Percentiles rank a stretch among this genome's conserved stretches.
phyloP scores from a whole-genome alignment of 805 yeast species.

The Monosporozyma aquatica region DNA sequence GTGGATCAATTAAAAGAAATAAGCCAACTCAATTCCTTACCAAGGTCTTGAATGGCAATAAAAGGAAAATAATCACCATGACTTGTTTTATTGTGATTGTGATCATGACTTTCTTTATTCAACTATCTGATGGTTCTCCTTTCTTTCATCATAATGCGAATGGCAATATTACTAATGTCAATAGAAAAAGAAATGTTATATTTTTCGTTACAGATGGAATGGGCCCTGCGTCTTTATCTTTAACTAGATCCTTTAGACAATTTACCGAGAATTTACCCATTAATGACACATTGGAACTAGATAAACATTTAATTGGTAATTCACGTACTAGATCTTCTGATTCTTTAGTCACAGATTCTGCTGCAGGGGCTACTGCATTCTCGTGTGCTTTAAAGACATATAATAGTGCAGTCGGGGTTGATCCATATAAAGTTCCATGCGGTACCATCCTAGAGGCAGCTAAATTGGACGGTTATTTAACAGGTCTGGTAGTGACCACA shows the following conservation, averaged over 20 bases:
- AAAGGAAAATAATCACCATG: constrained; percentile 1
- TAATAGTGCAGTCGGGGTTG: constrained; percentile 89
- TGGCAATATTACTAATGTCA: not conserved
- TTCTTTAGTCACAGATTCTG: constrained; percentile 84
- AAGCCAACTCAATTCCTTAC: not conserved
- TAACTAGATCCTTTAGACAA: constrained; percentile 71
- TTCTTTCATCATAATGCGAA: constrained; percentile 1
- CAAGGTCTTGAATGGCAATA: not conserved
- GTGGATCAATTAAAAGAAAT: not conserved
- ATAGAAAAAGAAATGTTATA: constrained; percentile 58
- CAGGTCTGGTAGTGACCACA: constrained; percentile 90
- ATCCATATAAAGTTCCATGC: constrained; percentile 58
- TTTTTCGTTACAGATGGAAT: constrained; percentile 93
- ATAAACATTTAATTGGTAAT: constrained; percentile 66
- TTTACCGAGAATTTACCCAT: constrained; percentile 28
- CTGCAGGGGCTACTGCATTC: constrained; percentile 96
- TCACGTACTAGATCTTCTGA: constrained; percentile 74
- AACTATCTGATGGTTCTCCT: constrained; percentile 1
- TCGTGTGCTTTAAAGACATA: constrained; percentile 75
- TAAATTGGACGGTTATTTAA: constrained; percentile 66
- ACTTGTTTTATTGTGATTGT: constrained; percentile 1
- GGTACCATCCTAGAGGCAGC: constrained; percentile 86
- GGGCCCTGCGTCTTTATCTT: constrained; percentile 81
- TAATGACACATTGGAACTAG: constrained; percentile 50
- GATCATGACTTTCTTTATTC: constrained; percentile 1